A percentile compares a stretch with the other conserved stretches of the same genome.
phyloP scores from a whole-genome alignment of 768 basidiomycete species.

The Astraeus odoratus region DNA sequence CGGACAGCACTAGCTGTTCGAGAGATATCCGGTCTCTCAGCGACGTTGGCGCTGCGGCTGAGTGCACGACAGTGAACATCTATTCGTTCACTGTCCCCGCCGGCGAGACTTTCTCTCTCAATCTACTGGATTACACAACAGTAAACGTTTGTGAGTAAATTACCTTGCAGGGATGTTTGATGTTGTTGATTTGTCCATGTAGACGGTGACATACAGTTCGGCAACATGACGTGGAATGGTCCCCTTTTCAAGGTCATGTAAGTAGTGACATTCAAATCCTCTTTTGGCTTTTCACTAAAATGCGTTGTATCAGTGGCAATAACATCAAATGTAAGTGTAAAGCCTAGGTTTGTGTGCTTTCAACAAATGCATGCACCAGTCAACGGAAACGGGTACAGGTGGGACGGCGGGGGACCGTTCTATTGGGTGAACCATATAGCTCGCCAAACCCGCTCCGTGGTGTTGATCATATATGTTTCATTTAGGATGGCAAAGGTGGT shows the following conservation, averaged over 20 bases:
- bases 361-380: constrained; percentile 8
- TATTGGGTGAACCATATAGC: constrained; percentile 31
- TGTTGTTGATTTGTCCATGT: background rate
- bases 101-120: constrained; percentile 43
- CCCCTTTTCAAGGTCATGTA: constrained; percentile 49
- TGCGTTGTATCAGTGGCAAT: constrained; percentile 35
- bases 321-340: constrained; percentile 39
- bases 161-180: background rate
- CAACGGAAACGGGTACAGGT: constrained; percentile 35
- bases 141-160: constrained; percentile 50
- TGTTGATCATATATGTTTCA: background rate
- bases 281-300: constrained; percentile 1
- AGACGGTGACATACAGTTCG: constrained; percentile 58
- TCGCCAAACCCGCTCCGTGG: background rate
- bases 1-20: constrained; percentile 27
- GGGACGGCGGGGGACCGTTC: constrained; percentile 37
- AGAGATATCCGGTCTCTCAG: constrained; percentile 48
- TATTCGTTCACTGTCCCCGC: constrained; percentile 50
- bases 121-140: constrained; percentile 40
- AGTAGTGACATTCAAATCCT: constrained; percentile 2
- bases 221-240: constrained; percentile 43
- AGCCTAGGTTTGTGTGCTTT: background rate
- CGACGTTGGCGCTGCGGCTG: constrained; percentile 45
- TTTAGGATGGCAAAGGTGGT: constrained; percentile 22
- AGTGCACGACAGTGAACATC: constrained; percentile 54